Base-by-base conservation (phyloP, 2,329 filamentous ascomycete genomes). In the Penicillium sclerotiorum region DNA sequence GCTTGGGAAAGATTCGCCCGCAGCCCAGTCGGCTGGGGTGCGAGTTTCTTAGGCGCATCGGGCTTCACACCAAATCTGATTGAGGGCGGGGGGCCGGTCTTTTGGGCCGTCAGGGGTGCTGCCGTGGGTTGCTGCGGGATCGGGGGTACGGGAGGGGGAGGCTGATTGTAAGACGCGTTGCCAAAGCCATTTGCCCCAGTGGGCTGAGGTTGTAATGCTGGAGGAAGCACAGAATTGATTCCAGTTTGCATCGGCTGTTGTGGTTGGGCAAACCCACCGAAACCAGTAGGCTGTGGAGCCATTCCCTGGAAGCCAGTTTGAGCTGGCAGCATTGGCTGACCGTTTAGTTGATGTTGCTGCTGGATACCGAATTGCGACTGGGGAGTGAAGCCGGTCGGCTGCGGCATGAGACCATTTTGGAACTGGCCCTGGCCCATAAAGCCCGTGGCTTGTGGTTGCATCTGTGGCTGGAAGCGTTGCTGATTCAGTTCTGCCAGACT, bases 1-100 rank as follows among this genome's bases (percentile, higher is more conserved):
- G 94, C 94, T 84, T 95, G 89, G 45, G 89, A 81, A 60, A 99
- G 80, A 70, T 97, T 96, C 49, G 94, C 94, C 77, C 89, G 85
- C 63, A 88, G 80, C 57, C 94, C 94, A 6, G 94, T 99, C 22
- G 90, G 82, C 75, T 97, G 94, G 23, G 92, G 85, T 53, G 83
- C 80, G 62, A 97, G 75, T 71, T 89, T 94, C 73, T 91, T 90
- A 23, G 85, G 76, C 22, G 84, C 77, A 41, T 85, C 83, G 22
- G 79, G 77, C 49, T 83, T 80, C 28, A 95, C 86, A 32, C 94
- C 94, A 69, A 99, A 99, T 52, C 90, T 84, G 15, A 99, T 87
- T 20, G 90, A 85, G 38, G 94, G 94, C 17, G 93, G 79, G 6
- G 94, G 94, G 0, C 90, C 90, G 8, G 90, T 95, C 76, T 88